Percentiles rank a stretch among this genome's conserved stretches.
Evolutionary conservation across 129 eudicot species (phyloP).

Genomic region (Arctium minus): DNA sequence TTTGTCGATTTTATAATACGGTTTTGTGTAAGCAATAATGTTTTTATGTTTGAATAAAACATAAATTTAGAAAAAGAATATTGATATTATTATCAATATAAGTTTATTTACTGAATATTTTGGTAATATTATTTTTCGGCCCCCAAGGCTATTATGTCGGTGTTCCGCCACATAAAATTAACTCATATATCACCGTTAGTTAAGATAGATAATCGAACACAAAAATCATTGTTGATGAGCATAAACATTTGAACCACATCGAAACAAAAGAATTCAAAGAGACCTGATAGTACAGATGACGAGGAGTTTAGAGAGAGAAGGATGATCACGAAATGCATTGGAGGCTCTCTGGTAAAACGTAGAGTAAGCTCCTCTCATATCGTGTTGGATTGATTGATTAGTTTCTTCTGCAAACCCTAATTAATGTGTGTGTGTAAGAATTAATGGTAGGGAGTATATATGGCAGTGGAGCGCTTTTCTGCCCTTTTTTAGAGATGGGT

Average conservation of each 20-base stretch:
- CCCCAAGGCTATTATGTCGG: no score
- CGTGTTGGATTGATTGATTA: not conserved
- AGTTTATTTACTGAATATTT: no score
- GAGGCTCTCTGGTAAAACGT: slow-evolving; percentile 56
- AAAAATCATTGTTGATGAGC: not conserved
- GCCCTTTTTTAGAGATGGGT: slow-evolving; percentile 23
- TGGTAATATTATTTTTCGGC: no score
- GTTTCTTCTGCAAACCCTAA: not conserved
- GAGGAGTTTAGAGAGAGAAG: slow-evolving; percentile 45
- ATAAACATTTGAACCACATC: not conserved
- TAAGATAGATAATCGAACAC: not conserved
- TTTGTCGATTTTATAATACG: no score
- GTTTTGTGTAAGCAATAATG: no score
- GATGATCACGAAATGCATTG: slow-evolving; percentile 36
- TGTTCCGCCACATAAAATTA: not conserved
- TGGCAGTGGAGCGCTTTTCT: slow-evolving; percentile 35
- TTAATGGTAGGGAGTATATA: slow-evolving; percentile 6
- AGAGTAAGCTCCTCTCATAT: slow-evolving; percentile 36
- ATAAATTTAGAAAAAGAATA: no score
- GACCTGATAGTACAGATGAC: slow-evolving; percentile 57
- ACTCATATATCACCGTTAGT: not conserved
- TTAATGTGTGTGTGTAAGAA: not conserved
- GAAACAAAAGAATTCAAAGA: not conserved
- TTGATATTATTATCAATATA: no score
- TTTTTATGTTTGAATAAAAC: no score